phyloP scores from a whole-genome alignment of 2,329 filamentous ascomycete genomes.

The Cladosporium sp. region DNA sequence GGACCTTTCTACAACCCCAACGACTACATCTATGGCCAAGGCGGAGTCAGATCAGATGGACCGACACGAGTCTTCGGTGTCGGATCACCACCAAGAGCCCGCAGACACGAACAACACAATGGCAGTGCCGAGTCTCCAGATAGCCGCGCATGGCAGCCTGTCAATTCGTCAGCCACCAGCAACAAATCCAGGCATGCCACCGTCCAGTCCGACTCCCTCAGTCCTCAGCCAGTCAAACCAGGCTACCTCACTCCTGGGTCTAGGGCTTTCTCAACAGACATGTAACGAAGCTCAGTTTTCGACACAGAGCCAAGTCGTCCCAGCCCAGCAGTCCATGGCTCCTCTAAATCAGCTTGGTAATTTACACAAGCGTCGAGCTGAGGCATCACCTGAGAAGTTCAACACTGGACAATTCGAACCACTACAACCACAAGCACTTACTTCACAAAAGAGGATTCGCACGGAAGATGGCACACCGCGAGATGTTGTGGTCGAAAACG shows the following conservation, averaged over 20 bases:
- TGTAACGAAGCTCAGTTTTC: neutral
- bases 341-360: constrained; percentile 11
- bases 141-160: neutral
- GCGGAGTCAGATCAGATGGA: neutral
- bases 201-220: neutral
- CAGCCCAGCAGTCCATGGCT: neutral
- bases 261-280: constrained; percentile 5
- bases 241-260: constrained; percentile 5
- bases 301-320: neutral
- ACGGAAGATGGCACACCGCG: neutral
- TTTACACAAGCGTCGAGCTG: constrained; percentile 24
- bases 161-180: neutral
- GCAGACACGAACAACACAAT: neutral
- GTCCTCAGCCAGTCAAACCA: neutral
- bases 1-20: neutral
- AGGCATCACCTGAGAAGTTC: constrained; percentile 26
- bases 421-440: constrained; percentile 7
- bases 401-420: constrained; percentile 23
- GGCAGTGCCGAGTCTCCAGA: neutral
- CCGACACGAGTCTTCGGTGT: neutral
- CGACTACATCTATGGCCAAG: neutral
- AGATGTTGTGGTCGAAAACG: neutral
- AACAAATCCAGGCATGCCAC: constrained; percentile 1
- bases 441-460: neutral
- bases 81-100: neutral